Percentiles rank a stretch among this genome's conserved stretches.
Evolutionary conservation across 176 grass and related monocot genomes (phyloP).

Genomic region (Puya raimondii): DNA sequence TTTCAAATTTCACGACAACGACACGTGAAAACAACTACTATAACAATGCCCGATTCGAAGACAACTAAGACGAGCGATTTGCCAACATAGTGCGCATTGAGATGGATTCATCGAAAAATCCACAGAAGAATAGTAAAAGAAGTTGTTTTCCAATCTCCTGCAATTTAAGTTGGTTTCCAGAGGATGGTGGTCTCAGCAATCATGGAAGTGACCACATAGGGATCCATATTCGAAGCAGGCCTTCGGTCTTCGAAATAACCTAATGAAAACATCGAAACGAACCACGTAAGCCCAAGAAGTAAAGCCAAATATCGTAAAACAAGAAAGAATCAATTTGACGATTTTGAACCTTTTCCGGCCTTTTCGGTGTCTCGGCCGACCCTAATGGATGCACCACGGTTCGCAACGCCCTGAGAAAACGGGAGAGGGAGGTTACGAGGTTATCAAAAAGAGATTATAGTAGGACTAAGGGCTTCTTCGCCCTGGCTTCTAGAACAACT

Average conservation of each 20-base stretch:
- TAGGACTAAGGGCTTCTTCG: no score
- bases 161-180: conserved; percentile 11
- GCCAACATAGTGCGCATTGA: no score
- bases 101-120: no score
- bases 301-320: background rate
- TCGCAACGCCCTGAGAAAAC: conserved; percentile 52
- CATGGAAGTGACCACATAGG: conserved; percentile 72
- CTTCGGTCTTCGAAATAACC: conserved; percentile 83
- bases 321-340: background rate
- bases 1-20: background rate
- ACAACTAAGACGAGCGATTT: background rate
- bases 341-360: conserved; percentile 47
- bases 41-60: background rate
- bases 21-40: background rate
- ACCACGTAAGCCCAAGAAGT: background rate
- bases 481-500: no score
- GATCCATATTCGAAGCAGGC: conserved; percentile 92
- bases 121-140: no score
- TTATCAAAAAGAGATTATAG: background rate
- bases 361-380: conserved; percentile 80
- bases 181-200: conserved; percentile 75
- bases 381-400: conserved; percentile 65
- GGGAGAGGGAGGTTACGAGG: background rate
- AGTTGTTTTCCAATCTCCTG: no score
- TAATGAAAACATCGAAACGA: background rate